Conservation (phyloP, 2,329 filamentous ascomycete genomes). For the Aspergillus oerlinghausenensis region DNA sequence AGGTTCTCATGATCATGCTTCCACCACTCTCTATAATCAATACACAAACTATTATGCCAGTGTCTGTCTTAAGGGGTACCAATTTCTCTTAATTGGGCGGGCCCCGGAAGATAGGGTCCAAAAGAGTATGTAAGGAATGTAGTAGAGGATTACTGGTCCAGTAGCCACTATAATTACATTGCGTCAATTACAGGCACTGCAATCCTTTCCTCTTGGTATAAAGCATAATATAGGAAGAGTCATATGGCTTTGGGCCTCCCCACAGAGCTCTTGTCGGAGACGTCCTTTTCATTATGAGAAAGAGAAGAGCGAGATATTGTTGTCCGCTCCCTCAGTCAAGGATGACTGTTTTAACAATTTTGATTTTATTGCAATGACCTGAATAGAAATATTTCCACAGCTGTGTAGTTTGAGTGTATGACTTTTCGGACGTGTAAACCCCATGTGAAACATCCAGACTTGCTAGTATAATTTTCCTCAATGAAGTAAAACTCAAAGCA, state of each 20-base stretch:
- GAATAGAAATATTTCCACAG: too few species aligned
- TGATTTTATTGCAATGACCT: not conserved
- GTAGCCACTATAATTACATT: not conserved
- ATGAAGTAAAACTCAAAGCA: slow-evolving; percentile 8
- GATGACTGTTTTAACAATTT: not conserved
- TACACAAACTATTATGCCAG: not conserved
- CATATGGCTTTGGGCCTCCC: too few species aligned
- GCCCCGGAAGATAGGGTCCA: not conserved
- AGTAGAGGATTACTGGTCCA: not conserved
- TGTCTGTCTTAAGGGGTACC: not conserved
- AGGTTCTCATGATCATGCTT: not conserved
- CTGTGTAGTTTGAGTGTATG: too few species aligned
- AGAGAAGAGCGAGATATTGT: too few species aligned
- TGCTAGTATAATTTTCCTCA: not conserved
- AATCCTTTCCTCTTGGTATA: too few species aligned
- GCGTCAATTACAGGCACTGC: too few species aligned
- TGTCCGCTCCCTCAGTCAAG: too few species aligned
- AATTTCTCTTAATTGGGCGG: not conserved
- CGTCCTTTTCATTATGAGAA: too few species aligned
- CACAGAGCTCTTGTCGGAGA: too few species aligned
- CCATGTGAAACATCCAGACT: not conserved
- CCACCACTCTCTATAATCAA: not conserved
- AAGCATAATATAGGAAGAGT: too few species aligned
- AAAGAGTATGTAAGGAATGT: not conserved
- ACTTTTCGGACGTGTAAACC: too few species aligned